A percentile compares a stretch with the other conserved stretches of the same genome.
Conservation (phyloP, 495 filamentous ascomycete species). For the Xylaria palmicola region DNA sequence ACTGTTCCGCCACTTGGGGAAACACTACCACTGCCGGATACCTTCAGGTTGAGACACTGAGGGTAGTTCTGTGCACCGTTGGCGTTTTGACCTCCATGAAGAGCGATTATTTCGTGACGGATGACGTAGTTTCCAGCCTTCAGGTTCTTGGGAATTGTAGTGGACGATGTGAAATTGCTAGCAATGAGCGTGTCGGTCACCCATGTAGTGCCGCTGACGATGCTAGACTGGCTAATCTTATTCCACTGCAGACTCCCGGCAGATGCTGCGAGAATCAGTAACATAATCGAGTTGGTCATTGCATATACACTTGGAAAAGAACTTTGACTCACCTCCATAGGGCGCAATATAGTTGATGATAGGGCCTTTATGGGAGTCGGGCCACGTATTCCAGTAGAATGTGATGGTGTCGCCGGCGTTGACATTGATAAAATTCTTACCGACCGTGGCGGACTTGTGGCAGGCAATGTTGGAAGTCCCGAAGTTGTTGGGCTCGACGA, state of each 20-base stretch:
- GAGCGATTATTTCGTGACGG: slow-evolving; percentile 69
- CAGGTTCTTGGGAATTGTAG: slow-evolving; percentile 58
- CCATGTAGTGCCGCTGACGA: slow-evolving; percentile 55
- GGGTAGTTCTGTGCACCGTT: slow-evolving; percentile 69
- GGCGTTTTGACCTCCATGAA: slow-evolving; percentile 54
- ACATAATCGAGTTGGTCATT: neutral
- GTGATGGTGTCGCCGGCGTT: slow-evolving; percentile 34
- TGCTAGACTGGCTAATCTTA: slow-evolving; percentile 53
- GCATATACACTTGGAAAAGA: neutral
- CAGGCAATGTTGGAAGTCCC: slow-evolving; percentile 39
- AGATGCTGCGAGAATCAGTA: neutral
- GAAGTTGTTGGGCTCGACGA: slow-evolving; percentile 43
- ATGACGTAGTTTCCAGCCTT: slow-evolving; percentile 64
- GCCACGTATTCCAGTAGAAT: slow-evolving; percentile 48
- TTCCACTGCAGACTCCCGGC: slow-evolving; percentile 36
- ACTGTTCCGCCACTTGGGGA: slow-evolving; percentile 33
- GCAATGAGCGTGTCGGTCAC: slow-evolving; percentile 58
- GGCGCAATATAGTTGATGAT: slow-evolving; percentile 59
- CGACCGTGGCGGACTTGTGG: slow-evolving; percentile 38
- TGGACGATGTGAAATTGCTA: slow-evolving; percentile 58
- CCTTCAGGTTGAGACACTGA: slow-evolving; percentile 62
- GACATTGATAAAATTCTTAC: slow-evolving; percentile 26
- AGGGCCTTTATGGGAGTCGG: slow-evolving; percentile 38
- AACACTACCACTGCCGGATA: slow-evolving; percentile 57
- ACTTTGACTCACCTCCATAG: slow-evolving; percentile 54